phyloP scores from a whole-genome alignment of 805 yeast genomes.

The Candida silvicultrix region DNA sequence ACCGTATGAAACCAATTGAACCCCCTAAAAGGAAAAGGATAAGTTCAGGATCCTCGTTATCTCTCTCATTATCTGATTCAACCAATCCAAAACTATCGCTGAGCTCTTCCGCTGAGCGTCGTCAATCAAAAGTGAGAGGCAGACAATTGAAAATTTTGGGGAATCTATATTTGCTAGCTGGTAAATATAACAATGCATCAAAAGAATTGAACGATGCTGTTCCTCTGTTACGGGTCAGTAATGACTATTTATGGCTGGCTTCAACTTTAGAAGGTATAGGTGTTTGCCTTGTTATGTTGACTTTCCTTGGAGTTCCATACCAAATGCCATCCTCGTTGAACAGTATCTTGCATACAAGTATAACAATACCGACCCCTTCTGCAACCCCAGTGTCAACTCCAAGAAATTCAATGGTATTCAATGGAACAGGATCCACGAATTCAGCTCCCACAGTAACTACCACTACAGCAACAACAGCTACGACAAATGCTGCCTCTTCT shows the following conservation, averaged over 20 bases:
- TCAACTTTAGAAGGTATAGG: slow-evolving; percentile 81
- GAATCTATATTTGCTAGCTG: slow-evolving; percentile 72
- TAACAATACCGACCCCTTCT: not conserved
- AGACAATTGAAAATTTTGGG: slow-evolving; percentile 73
- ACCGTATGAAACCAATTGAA: slow-evolving; percentile 30
- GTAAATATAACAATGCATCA: slow-evolving; percentile 67
- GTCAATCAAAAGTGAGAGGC: slow-evolving; percentile 50
- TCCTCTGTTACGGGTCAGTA: slow-evolving; percentile 45
- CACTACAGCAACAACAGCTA: not conserved
- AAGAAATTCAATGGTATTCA: slow-evolving; percentile 1
- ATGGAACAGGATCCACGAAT: slow-evolving; percentile 10
- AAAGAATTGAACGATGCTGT: slow-evolving; percentile 72
- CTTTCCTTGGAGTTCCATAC: slow-evolving; percentile 47
- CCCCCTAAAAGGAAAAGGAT: slow-evolving; percentile 37
- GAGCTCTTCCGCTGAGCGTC: slow-evolving; percentile 27
- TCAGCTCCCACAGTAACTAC: not conserved
- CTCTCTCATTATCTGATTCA: slow-evolving; percentile 17
- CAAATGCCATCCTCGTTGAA: slow-evolving; percentile 30
- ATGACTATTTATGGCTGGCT: slow-evolving; percentile 84
- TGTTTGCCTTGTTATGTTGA: slow-evolving; percentile 54
- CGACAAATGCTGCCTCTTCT: no score
- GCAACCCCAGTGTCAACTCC: slow-evolving; percentile 2
- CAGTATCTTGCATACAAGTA: slow-evolving; percentile 27
- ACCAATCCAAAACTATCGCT: slow-evolving; percentile 32
- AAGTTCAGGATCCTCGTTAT: slow-evolving; percentile 19